These are phyloP conservation scores for Mucor racemosus DNA, from an alignment of 371 early-diverging fungal genomes.

Conservation along the genomic window DNA sequence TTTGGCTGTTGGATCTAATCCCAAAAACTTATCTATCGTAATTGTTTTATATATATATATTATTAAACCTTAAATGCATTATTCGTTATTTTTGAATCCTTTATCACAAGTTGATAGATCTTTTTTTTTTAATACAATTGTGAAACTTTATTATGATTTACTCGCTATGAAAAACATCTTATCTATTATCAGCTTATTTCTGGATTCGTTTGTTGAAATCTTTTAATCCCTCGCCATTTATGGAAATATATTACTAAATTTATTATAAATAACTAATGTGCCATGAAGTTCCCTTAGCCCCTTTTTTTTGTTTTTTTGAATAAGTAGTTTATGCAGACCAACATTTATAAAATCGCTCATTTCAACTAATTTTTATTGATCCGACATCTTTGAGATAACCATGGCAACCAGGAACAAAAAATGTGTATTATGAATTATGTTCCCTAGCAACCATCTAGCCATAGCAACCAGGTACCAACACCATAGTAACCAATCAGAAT, in stretches of 20 bases:
- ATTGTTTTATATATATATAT: neutral
- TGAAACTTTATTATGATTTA: neutral
- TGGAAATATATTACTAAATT: neutral
- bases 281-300: neutral
- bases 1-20: neutral
- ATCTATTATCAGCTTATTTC: neutral
- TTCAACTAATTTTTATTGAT: neutral
- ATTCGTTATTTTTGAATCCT: neutral
- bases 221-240: slow-evolving; percentile 4
- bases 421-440: neutral
- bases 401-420: too few species aligned
- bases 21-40: slow-evolving; percentile 8
- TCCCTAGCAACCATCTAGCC: neutral
- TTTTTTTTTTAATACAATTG: neutral
- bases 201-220: neutral
- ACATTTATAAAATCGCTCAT: too few species aligned
- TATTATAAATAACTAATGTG: neutral
- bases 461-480: neutral
- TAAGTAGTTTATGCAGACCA: too few species aligned
- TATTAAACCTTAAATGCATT: neutral
- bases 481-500: too few species aligned
- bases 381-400: neutral
- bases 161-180: neutral
- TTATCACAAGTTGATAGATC: neutral
- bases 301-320: neutral